Evolutionary conservation across 1,284 basidiomycete species (phyloP).

Genomic region (Pterulicium gracile): DNA sequence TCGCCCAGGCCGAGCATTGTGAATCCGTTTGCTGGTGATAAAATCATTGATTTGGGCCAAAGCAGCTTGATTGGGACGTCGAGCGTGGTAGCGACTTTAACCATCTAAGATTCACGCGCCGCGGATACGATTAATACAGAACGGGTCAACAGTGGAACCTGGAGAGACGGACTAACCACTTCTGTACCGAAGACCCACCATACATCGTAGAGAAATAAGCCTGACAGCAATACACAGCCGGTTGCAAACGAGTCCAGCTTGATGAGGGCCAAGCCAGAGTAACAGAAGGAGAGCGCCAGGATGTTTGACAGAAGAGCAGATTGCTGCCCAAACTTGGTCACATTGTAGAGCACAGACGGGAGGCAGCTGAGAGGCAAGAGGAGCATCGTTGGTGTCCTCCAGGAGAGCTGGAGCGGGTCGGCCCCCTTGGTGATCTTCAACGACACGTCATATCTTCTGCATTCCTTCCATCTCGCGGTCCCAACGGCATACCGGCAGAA

Average conservation of each 20-base stretch:
- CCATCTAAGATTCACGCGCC: no score
- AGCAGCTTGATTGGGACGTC: slow-evolving; percentile 93
- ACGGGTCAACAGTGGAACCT: no score
- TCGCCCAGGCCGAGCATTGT: slow-evolving; percentile 93
- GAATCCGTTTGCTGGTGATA: slow-evolving; percentile 51
- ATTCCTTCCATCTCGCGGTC: slow-evolving; percentile 37
- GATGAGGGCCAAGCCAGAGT: slow-evolving; percentile 74
- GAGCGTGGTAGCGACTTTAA: slow-evolving; percentile 84
- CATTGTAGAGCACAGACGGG: slow-evolving; percentile 61
- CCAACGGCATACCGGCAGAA: slow-evolving; percentile 38
- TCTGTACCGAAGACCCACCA: slow-evolving; percentile 82
- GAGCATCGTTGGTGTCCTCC: slow-evolving; percentile 52
- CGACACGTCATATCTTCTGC: slow-evolving; percentile 34
- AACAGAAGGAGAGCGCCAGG: slow-evolving; percentile 76
- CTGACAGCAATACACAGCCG: slow-evolving; percentile 68
- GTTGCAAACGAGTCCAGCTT: slow-evolving; percentile 89
- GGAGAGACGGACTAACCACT: slow-evolving; percentile 41
- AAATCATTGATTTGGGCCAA: slow-evolving; percentile 67
- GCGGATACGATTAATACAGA: no score
- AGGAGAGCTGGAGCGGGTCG: slow-evolving; percentile 13
- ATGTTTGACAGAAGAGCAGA: slow-evolving; percentile 74
- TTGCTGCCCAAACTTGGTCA: slow-evolving; percentile 36
- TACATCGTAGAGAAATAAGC: slow-evolving; percentile 84
- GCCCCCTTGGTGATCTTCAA: slow-evolving; percentile 28
- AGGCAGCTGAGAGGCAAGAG: slow-evolving; percentile 55